Evolutionary conservation across 2,329 filamentous ascomycete species (phyloP).

Genomic region (Zasmidium citrigriseum): DNA sequence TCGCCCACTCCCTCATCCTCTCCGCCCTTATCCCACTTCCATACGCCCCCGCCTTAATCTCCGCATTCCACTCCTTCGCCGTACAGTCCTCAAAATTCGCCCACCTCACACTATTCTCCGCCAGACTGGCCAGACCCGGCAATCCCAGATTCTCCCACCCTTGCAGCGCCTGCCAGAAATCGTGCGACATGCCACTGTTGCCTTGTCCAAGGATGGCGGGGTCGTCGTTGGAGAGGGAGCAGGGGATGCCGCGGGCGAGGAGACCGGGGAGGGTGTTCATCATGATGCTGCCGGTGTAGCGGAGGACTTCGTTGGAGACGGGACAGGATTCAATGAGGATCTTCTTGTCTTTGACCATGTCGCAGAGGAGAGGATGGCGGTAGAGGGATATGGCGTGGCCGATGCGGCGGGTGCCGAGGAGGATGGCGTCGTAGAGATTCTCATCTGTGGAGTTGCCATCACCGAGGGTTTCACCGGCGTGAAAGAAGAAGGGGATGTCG

Average conservation of each 20-base stretch:
- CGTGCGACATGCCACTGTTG: slow-evolving; percentile 78
- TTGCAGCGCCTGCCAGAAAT: slow-evolving; percentile 92
- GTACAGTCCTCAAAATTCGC: slow-evolving; percentile 81
- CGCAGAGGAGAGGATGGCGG: slow-evolving; percentile 86
- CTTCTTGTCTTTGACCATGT: slow-evolving; percentile 84
- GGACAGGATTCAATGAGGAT: slow-evolving; percentile 90
- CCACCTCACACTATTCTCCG: slow-evolving; percentile 91
- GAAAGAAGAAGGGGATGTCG: slow-evolving; percentile 92
- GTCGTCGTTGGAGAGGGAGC: slow-evolving; percentile 86
- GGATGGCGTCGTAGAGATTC: slow-evolving; percentile 86
- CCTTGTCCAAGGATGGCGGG: slow-evolving; percentile 86
- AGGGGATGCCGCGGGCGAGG: slow-evolving; percentile 79
- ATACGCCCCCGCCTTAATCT: slow-evolving; percentile 71
- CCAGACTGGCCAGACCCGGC: slow-evolving; percentile 80
- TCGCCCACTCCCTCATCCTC: slow-evolving; percentile 74
- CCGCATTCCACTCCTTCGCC: slow-evolving; percentile 68
- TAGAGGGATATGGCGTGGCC: slow-evolving; percentile 86
- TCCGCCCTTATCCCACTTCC: slow-evolving; percentile 71
- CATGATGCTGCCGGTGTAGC: slow-evolving; percentile 74
- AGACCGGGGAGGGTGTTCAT: slow-evolving; percentile 81
- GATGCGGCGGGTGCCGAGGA: slow-evolving; percentile 84
- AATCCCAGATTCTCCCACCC: slow-evolving; percentile 90
- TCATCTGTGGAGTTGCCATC: slow-evolving; percentile 74
- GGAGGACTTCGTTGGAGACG: slow-evolving; percentile 84
- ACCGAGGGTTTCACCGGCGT: slow-evolving; percentile 85